Evolutionary conservation across 768 basidiomycete species (phyloP).

Genomic region (Mycena leptocephala): DNA sequence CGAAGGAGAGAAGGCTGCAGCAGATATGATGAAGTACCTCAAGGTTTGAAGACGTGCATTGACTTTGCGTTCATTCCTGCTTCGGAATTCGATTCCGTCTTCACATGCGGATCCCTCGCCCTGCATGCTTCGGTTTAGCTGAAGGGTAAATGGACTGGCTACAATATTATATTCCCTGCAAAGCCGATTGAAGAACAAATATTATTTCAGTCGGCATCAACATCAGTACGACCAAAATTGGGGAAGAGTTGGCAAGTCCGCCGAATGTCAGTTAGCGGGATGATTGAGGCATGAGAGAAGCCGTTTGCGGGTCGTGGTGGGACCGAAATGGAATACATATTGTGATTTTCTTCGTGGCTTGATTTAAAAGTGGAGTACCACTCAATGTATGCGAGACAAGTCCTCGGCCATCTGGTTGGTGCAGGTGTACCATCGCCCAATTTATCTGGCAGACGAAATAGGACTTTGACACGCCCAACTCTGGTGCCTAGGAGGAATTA

Average conservation of each 20-base stretch:
- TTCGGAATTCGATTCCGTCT: too few relatives aligned
- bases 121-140: too few relatives aligned
- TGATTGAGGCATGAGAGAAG: constrained; percentile 36
- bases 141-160: too few relatives aligned
- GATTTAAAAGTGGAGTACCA: constrained; percentile 1
- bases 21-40: too few relatives aligned
- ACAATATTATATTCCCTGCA: too few relatives aligned
- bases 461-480: constrained; percentile 4
- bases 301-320: constrained; percentile 2
- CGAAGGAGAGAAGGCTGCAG: too few relatives aligned
- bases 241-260: constrained; percentile 54
- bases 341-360: constrained; percentile 27
- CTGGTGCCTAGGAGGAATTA: not conserved
- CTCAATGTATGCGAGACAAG: not conserved
- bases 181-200: too few relatives aligned
- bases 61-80: too few relatives aligned
- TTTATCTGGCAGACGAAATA: not conserved
- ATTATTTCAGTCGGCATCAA: too few relatives aligned
- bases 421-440: not conserved
- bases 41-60: too few relatives aligned
- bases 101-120: too few relatives aligned
- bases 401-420: constrained; percentile 35
- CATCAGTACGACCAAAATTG: constrained; percentile 19
- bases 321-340: constrained; percentile 25
- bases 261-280: constrained; percentile 47